Evolutionary conservation across 2,329 filamentous ascomycete genomes (phyloP), one percentile per base, ranked within the genome.

Genomic region (Dactylellina haptotyla): DNA sequence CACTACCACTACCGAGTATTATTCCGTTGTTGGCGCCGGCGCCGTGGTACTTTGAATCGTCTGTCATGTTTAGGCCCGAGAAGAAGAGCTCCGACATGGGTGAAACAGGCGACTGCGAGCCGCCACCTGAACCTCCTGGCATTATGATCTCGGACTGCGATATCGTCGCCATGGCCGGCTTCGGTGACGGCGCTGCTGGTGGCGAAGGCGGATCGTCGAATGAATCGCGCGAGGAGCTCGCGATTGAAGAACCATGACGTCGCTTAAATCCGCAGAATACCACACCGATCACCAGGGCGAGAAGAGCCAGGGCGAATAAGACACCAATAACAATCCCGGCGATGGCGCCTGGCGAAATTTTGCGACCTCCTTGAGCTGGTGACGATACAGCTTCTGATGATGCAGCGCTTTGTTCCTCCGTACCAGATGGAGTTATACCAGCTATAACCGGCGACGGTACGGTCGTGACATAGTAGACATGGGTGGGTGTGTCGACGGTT

Each of bases 11-110:
- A 18, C 6, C 23, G 12, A 41, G 3, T 46, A 46, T 46, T 46
- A n/a, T 20, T 12, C 18, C 18, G 18, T 12, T 5, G 12, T 41
- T n/a, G 12, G 18, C 18, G 37, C 37, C 51, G 12, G 18, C 57
- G 23, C 37, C 37, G 12, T 56, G 23, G 50, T 51, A 50, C 4
- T 48, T 41, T 3, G 37, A 46, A 28, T 70, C 56, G 26, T 57
- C 65, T 9, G 18, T 62, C 56, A 61, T 63, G 48, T 54, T 67
- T 45, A 72, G 48, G 9, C 69, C 61, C 28, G 54, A 65, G 34
- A 66, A 74, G 53, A 66, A 74, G 6, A 66, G 43, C 18, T 74
- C 51, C 1, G 64, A 69, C 46, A 63, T 48, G 25, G 62, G 64
- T 2, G 70, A 67, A 12, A 37, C 57, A 4, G 70, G 56, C 46